Evolutionary conservation across 169 alveolate genomes (phyloP).

Genomic region (Plasmodium blacklocki): DNA sequence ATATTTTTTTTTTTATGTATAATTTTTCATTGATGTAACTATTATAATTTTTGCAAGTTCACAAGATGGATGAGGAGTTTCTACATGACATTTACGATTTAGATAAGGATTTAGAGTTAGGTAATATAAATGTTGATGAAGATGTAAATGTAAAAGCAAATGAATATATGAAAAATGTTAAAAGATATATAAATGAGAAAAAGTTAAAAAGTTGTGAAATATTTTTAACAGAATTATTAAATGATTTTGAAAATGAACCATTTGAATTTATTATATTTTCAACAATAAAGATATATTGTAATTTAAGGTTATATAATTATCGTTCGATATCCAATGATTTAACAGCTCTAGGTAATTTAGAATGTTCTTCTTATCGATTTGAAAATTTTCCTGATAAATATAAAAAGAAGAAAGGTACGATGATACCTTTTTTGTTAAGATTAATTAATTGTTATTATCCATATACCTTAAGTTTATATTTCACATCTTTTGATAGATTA

Average conservation of each 20-base stretch:
- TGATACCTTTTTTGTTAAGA: slow-evolving; percentile 53
- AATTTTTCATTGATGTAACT: too few relatives aligned
- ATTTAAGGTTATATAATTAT: slow-evolving; percentile 51
- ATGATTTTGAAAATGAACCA: slow-evolving; percentile 38
- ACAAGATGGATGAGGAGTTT: slow-evolving; percentile 22
- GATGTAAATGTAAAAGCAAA: slow-evolving; percentile 22
- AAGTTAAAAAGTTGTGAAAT: slow-evolving; percentile 44
- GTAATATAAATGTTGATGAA: slow-evolving; percentile 40
- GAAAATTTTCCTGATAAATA: slow-evolving; percentile 30
- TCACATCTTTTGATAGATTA: slow-evolving; percentile 63
- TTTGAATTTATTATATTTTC: slow-evolving; percentile 54
- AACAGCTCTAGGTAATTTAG: slow-evolving; percentile 31
- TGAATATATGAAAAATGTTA: slow-evolving; percentile 12
- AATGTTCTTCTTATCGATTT: slow-evolving; percentile 33
- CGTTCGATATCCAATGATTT: slow-evolving; percentile 49
- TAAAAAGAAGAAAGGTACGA: slow-evolving; percentile 50
- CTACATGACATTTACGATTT: slow-evolving; percentile 23
- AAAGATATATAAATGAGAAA: slow-evolving; percentile 40
- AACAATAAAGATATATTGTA: slow-evolving; percentile 69
- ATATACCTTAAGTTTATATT: slow-evolving; percentile 34
- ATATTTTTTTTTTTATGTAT: neutral
- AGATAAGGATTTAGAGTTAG: slow-evolving; percentile 13
- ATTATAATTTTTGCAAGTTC: neutral
- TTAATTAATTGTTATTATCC: slow-evolving; percentile 72
- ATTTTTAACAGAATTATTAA: slow-evolving; percentile 19